Conservation (phyloP, 2,329 filamentous ascomycete genomes). For the Orbilia javanica region DNA sequence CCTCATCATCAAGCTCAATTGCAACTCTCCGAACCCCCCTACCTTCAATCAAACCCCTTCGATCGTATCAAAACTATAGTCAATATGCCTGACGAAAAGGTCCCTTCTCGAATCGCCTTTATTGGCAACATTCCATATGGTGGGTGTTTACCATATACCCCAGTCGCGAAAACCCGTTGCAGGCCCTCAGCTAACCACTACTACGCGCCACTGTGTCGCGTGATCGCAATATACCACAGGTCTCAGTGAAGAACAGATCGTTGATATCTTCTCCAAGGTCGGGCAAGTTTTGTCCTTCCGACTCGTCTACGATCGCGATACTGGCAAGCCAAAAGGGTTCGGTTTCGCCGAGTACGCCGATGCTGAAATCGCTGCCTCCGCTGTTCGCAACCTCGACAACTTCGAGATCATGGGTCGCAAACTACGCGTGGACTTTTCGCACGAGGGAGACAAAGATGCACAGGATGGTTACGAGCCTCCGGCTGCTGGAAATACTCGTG, state of each 20-base stretch:
- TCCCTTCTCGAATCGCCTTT: slow-evolving; percentile 61
- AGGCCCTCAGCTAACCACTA: slow-evolving; percentile 34
- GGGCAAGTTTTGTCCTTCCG: slow-evolving; percentile 77
- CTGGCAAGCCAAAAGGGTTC: slow-evolving; percentile 77
- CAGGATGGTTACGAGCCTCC: slow-evolving; percentile 65
- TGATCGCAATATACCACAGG: slow-evolving; percentile 64
- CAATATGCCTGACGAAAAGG: slow-evolving; percentile 54
- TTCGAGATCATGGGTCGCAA: slow-evolving; percentile 77
- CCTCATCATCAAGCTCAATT: slow-evolving; percentile 11
- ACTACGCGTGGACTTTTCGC: slow-evolving; percentile 77
- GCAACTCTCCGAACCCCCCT: neutral
- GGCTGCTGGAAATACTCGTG: slow-evolving; percentile 49
- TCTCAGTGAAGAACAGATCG: slow-evolving; percentile 77
- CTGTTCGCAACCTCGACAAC: slow-evolving; percentile 77
- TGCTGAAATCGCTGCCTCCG: slow-evolving; percentile 76
- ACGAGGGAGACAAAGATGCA: slow-evolving; percentile 74
- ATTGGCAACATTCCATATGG: slow-evolving; percentile 63
- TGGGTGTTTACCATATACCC: slow-evolving; percentile 31
- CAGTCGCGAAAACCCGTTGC: slow-evolving; percentile 15
- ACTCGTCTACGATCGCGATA: slow-evolving; percentile 78
- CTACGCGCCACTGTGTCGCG: slow-evolving; percentile 51
- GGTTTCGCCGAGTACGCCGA: slow-evolving; percentile 78
- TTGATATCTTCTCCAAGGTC: slow-evolving; percentile 75
- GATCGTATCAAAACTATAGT: neutral
- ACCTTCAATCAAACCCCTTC: neutral